phyloP scores from a whole-genome alignment of 192 early-diverging fungal genomes.

The Coemansia sp. region DNA sequence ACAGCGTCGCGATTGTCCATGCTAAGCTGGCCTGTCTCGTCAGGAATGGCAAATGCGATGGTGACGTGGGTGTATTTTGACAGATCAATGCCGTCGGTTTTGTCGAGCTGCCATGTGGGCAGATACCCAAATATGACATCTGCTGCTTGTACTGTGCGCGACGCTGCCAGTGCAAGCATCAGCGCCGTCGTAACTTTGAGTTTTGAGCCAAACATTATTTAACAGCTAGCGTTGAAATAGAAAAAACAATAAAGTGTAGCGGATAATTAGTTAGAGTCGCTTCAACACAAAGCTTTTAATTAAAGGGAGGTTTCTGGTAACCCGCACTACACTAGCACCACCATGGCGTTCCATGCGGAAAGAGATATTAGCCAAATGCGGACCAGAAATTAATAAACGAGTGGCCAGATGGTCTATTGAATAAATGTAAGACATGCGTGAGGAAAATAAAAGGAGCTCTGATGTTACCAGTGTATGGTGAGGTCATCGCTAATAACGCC shows the following conservation, averaged over 20 bases:
- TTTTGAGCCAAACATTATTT: constrained; percentile 1
- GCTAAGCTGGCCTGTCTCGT: constrained; percentile 30
- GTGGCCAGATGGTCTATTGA: not conserved
- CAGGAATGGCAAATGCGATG: constrained; percentile 61
- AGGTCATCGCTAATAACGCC: constrained; percentile 40
- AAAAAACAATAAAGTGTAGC: not conserved
- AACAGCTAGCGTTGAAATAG: not conserved
- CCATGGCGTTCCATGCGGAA: too few relatives aligned
- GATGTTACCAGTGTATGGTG: constrained; percentile 14
- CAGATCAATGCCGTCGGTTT: constrained; percentile 42
- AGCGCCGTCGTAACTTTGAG: not conserved
- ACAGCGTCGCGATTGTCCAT: constrained; percentile 34
- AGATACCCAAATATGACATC: constrained; percentile 51
- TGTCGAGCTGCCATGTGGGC: constrained; percentile 44
- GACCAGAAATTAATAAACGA: too few relatives aligned
- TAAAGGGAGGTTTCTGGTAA: too few relatives aligned
- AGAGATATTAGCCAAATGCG: too few relatives aligned
- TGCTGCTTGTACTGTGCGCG: not conserved
- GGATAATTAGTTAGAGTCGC: too few relatives aligned
- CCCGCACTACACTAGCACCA: too few relatives aligned
- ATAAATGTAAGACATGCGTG: not conserved
- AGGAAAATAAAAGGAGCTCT: not conserved
- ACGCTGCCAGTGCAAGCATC: not conserved
- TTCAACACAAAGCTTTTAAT: too few relatives aligned
- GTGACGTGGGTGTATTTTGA: constrained; percentile 66